phyloP scores from a whole-genome alignment of 2,329 filamentous ascomycete species.

The Ophiostoma perfectum region DNA sequence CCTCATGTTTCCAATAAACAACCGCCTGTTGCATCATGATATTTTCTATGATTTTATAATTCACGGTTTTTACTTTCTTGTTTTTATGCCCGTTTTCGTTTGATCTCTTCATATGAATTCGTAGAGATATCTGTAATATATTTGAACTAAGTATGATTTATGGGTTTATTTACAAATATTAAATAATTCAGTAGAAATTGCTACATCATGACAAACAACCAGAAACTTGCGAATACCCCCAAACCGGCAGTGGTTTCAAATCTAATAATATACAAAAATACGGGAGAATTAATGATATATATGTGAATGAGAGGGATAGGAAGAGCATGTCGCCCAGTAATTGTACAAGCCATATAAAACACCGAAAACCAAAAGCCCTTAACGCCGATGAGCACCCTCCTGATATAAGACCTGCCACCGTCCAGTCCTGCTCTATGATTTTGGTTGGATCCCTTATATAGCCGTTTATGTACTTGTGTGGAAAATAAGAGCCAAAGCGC shows the following conservation, averaged over 20 bases:
- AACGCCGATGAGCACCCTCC: not conserved
- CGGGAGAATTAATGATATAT: not conserved
- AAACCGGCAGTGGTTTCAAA: too few species aligned
- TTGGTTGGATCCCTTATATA: not conserved
- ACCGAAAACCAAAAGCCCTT: conserved; percentile 8
- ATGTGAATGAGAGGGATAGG: not conserved
- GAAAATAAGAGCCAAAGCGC: not conserved
- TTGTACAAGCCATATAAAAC: conserved; percentile 3
- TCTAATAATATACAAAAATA: too few species aligned
- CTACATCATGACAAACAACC: too few species aligned
- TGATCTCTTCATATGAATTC: too few species aligned
- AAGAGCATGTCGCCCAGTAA: not conserved
- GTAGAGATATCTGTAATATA: too few species aligned
- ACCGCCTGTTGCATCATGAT: too few species aligned
- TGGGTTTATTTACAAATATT: too few species aligned
- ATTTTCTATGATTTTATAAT: not conserved
- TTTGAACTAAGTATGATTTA: not conserved
- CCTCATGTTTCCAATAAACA: not conserved
- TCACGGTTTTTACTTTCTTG: not conserved
- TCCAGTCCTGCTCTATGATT: not conserved
- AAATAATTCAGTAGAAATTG: too few species aligned
- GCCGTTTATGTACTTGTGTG: not conserved
- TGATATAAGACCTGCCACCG: not conserved
- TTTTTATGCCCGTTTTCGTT: not conserved
- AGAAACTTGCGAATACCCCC: too few species aligned